Percentiles rank a stretch among this genome's conserved stretches.
Evolutionary conservation across 2,329 filamentous ascomycete genomes (phyloP).

Genomic region (Dothideomycetes sp.): DNA sequence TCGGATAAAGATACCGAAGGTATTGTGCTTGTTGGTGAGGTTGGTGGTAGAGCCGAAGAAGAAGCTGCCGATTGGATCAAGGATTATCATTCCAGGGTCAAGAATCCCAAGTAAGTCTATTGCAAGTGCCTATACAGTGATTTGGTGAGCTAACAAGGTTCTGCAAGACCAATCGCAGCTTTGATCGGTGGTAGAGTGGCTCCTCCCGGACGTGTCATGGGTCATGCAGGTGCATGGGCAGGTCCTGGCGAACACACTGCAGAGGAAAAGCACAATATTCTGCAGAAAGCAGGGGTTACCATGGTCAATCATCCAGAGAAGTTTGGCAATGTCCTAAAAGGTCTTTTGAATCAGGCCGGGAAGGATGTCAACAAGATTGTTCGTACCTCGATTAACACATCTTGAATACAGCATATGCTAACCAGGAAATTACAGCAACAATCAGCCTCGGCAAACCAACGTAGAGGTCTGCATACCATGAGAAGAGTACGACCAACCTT

Average conservation of each 20-base stretch:
- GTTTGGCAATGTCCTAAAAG: conserved; percentile 60
- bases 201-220: conserved; percentile 60
- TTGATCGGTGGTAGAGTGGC: conserved; percentile 59
- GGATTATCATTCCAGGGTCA: conserved; percentile 49
- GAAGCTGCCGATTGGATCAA: conserved; percentile 66
- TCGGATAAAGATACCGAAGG: conserved; percentile 59
- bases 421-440: conserved; percentile 1
- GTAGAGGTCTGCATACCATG: conserved; percentile 39
- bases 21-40: conserved; percentile 63
- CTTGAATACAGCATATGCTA: neutral
- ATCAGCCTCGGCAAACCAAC: conserved; percentile 6
- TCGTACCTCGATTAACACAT: neutral
- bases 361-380: conserved; percentile 31
- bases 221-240: conserved; percentile 67
- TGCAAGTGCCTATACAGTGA: neutral
- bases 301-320: conserved; percentile 70
- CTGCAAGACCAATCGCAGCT: conserved; percentile 57
- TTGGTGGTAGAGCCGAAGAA: conserved; percentile 60
- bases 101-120: conserved; percentile 52
- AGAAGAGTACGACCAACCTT: conserved; percentile 24
- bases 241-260: conserved; percentile 57
- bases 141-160: conserved; percentile 16
- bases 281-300: conserved; percentile 57
- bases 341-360: conserved; percentile 42
- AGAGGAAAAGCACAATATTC: conserved; percentile 54